Evolutionary conservation across 495 filamentous ascomycete species (phyloP), one percentile per base, ranked within the genome.

Genomic region (Entonaema liquescens): DNA sequence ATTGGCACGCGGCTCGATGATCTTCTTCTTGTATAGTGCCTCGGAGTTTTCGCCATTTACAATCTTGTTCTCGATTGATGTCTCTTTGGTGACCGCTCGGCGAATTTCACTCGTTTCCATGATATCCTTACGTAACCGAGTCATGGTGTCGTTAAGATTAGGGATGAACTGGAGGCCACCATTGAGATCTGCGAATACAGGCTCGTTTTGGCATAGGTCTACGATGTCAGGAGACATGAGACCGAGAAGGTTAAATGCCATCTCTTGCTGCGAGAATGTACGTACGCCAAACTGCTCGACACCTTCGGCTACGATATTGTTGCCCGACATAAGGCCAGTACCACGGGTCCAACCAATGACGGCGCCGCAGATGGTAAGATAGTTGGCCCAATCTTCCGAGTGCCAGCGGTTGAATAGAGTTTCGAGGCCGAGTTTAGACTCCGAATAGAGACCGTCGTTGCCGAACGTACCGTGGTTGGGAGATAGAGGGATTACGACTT

Each of bases 341-440:
- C 95, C 95, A 81, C 95, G 94, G 66, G 95, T 99, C 95, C 95
- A 99, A 67, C 95, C 95, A 79, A 99, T 99, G 79, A 99, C 92
- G 60, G 95, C 95, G 81, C 95, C 95, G 73, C 96, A 98, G 75
- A 99, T 97, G 68, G 95, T 99, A 71, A 99, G 92, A 84, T 96
- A 99, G 81, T 94, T 94, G 77, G 88, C 90, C 95, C 95, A 99
- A 82, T 89, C 94, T 83, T 99, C 96, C 0, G 95, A 97, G 80
- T 97, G 89, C 96, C 96, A 99, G 70, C 95, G 89, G 82, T 97
- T 97, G 89, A 99, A 99, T 50, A 99, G 87, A 2, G 95, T 98
- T 85, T 99, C 95, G 38, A 99, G 85, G 11, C 90, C 95, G 47
- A 98, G 89, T 80, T 99, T 99, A 9, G 96, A 98, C 80, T 99